Base-by-base conservation (phyloP, 202 grass and related monocot species). In the Carex arenaria region DNA sequence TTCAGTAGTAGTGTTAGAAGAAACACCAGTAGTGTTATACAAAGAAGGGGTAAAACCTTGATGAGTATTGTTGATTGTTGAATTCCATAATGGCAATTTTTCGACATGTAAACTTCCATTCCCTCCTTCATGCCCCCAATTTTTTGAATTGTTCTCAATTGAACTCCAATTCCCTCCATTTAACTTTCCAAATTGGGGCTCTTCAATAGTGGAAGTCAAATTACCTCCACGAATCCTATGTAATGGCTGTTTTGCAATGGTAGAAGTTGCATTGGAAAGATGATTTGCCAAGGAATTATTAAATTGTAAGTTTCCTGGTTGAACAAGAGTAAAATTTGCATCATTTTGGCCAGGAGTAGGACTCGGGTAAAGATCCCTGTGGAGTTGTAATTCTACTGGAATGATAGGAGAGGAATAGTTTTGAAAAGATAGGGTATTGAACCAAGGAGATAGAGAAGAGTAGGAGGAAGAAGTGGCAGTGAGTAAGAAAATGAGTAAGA, bases 401-500 rank as follows among this genome's bases (percentile, higher is more conserved):
- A n/a, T n/a, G n/a, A n/a, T n/a, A n/a, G 68, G 45, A 67, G 64
- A 65, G 3, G 42, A 65, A 22, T 68, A 12, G 14, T 82, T 82
- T 5, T 68, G 61, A 12, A 67, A 51, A 51, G 80, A 69, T 15
- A 82, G 1, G 28, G 83, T 38, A 31, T 57, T 49, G 23, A 86
- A 85, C 60, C 77, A 85, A 83, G 84, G 83, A 80, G 90, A 89
- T 52, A 56, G 31, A 64, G 86, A 89, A 34, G 84, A 68, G 32
- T 20, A 65, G 42, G n/a, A 19, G 42, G 80, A 67, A 82, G 80
- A 67, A 83, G 82, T 83, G 86, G 87, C 81, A 80, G 47, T 75
- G 72, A 93, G 34, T 45, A 81, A 80, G 12, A 89, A 90, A 52
- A 89, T 64, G 53, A 82, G 70, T 75, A 86, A 67, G 89, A 97